Conservation (phyloP, 2,329 filamentous ascomycete species). For the Pestalotiopsis sp. region DNA sequence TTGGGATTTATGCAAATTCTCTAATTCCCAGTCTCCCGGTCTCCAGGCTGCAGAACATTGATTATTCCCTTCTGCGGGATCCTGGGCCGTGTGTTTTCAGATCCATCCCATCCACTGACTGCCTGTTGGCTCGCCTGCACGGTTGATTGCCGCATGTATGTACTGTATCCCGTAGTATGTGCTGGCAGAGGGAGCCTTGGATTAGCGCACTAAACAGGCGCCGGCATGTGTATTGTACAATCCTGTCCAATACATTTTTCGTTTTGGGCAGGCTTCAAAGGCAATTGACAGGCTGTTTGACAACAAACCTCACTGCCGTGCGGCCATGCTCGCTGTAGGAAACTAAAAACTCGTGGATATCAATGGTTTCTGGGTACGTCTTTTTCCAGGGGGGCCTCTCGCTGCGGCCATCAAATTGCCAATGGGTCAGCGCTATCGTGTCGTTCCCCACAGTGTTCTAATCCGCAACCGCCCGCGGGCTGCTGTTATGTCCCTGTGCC, state of each 20-base stretch:
- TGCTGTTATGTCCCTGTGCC: background rate
- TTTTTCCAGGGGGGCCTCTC: background rate
- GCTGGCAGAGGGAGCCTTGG: background rate
- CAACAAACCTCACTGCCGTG: too few species aligned
- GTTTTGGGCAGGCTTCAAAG: too few species aligned
- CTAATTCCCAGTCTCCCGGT: background rate
- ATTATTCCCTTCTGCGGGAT: background rate
- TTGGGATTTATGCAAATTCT: background rate
- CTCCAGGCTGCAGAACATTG: background rate
- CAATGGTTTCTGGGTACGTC: background rate
- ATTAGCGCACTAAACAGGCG: too few species aligned
- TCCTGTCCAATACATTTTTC: too few species aligned
- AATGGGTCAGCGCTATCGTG: background rate
- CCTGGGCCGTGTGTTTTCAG: background rate
- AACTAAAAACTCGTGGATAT: background rate
- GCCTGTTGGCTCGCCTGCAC: background rate
- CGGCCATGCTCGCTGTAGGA: too few species aligned
- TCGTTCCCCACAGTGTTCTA: background rate
- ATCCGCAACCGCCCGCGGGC: background rate
- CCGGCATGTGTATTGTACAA: too few species aligned
- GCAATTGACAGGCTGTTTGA: too few species aligned
- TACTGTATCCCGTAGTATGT: background rate
- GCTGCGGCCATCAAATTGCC: background rate
- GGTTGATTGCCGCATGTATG: background rate
- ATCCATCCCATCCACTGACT: background rate